phyloP scores from a whole-genome alignment of 257 asterid species.

The Solanum peruvianum region DNA sequence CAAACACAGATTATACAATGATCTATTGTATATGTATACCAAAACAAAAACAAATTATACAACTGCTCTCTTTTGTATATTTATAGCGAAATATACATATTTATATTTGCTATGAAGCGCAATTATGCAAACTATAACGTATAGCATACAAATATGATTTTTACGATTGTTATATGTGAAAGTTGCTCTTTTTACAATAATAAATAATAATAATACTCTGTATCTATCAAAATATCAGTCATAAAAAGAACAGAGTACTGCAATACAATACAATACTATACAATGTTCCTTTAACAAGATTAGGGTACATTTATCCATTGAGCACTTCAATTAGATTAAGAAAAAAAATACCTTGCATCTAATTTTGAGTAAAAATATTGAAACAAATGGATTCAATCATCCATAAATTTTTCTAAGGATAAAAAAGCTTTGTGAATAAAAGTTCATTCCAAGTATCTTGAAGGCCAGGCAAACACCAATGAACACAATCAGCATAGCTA shows the following conservation, averaged over 20 bases:
- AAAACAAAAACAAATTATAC: too few relatives aligned
- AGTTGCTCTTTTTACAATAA: too few relatives aligned
- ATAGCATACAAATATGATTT: too few relatives aligned
- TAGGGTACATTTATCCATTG: not conserved
- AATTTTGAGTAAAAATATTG: not conserved
- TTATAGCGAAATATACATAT: too few relatives aligned
- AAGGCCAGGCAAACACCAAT: slow-evolving; percentile 65
- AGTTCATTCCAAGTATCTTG: slow-evolving; percentile 2
- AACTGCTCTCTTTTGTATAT: too few relatives aligned
- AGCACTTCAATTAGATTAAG: not conserved
- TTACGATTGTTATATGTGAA: too few relatives aligned
- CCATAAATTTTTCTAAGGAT: not conserved
- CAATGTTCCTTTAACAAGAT: not conserved
- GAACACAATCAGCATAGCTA: slow-evolving; percentile 70
- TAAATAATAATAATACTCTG: too few relatives aligned
- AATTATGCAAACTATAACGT: too few relatives aligned
- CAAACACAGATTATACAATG: too few relatives aligned
- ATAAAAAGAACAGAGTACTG: not conserved
- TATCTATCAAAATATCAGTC: not conserved
- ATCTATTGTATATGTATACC: too few relatives aligned
- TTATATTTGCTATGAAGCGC: too few relatives aligned
- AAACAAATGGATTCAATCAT: not conserved
- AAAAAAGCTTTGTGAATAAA: not conserved
- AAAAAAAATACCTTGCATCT: not conserved
- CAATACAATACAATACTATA: not conserved